Evolutionary conservation across 1,139 yeast genomes (phyloP).

Genomic region (Taiozyma sp.): DNA sequence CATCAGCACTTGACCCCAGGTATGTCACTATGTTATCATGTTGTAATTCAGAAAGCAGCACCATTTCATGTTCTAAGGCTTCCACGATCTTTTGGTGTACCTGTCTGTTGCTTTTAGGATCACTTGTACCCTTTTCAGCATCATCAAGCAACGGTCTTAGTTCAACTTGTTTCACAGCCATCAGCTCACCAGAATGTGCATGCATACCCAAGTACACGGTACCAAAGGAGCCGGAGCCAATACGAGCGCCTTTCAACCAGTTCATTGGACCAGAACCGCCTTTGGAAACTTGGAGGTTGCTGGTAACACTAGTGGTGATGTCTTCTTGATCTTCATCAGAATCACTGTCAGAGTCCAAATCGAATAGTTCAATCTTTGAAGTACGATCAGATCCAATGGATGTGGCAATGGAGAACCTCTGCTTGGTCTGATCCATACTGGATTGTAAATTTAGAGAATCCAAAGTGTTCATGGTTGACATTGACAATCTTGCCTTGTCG

Average conservation of each 20-base stretch:
- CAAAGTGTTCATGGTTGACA: conserved; percentile 13
- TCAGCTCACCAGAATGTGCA: conserved; percentile 86
- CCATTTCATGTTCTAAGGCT: conserved; percentile 84
- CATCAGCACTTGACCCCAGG: conserved; percentile 78
- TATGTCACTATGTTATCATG: conserved; percentile 93
- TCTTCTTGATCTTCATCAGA: conserved; percentile 38
- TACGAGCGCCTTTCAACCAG: conserved; percentile 90
- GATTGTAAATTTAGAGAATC: conserved; percentile 25
- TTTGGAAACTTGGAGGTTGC: conserved; percentile 7
- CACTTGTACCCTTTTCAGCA: conserved; percentile 5
- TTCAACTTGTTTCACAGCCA: conserved; percentile 96
- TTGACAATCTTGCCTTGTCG: conserved; percentile 45
- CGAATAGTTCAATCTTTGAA: conserved; percentile 47
- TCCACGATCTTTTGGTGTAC: conserved; percentile 65
- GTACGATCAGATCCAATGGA: conserved; percentile 36
- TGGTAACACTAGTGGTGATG: conserved; percentile 25
- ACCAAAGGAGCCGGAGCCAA: conserved; percentile 95
- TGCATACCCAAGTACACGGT: conserved; percentile 91
- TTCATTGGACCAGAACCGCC: conserved; percentile 18
- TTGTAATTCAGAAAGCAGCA: conserved; percentile 67
- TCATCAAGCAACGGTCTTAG: conserved; percentile 30
- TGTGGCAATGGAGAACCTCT: conserved; percentile 34
- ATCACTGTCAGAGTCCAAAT: conserved; percentile 39
- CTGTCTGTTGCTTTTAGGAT: conserved; percentile 15
- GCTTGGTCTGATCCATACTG: conserved; percentile 20